Base-by-base conservation (phyloP, 305 asterid genomes). In the Fraxinus latifolia region DNA sequence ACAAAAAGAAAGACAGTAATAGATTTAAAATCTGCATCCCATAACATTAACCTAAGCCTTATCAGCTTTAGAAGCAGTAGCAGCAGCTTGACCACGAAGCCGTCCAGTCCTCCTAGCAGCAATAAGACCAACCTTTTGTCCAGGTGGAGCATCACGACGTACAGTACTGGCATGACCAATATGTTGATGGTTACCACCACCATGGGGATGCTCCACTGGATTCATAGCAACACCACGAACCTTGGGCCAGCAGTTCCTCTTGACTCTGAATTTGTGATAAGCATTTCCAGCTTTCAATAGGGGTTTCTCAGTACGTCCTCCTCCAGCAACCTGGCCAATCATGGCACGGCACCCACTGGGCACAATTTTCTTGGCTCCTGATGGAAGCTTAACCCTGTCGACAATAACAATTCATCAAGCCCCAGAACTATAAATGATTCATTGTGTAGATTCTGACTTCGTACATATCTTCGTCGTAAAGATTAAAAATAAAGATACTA, bases 51-150 rank as follows among this genome's bases (percentile, higher is more conserved):
- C 4, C 60, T 12, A 11, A 47, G 60, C n/a, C 21, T 47, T 11
- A 15, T 47, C n/a, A 71, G 90, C 78, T 74, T 89, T 89, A 39
- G 90, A 72, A 68, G 90, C 88, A 80, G 81, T 77, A 4, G 90
- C 89, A 27, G 92, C 89, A 1, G 90, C 89, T 86, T 87, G 92
- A 78, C 92, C 92, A 53, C 92, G 86, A 32, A 89, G 90, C 31
- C 89, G 89, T 65, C 89, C 89, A 79, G 90, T 87, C 71, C 92
- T 85, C 34, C 88, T 86, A 2, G 89, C 87, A 83, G 90, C 90
- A 84, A 87, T 87, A 14, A 89, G 91, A 82, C 90, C 91, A 77
- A 87, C 91, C 83, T 89, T 89, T 60, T 89, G 91, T 0, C 91
- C 91, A 39, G 47, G 14, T 39, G 47, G 47, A 2, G 47, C 47